phyloP scores from a whole-genome alignment of 176 grass and related monocot species.

The Dendrocalamus sinicus region DNA sequence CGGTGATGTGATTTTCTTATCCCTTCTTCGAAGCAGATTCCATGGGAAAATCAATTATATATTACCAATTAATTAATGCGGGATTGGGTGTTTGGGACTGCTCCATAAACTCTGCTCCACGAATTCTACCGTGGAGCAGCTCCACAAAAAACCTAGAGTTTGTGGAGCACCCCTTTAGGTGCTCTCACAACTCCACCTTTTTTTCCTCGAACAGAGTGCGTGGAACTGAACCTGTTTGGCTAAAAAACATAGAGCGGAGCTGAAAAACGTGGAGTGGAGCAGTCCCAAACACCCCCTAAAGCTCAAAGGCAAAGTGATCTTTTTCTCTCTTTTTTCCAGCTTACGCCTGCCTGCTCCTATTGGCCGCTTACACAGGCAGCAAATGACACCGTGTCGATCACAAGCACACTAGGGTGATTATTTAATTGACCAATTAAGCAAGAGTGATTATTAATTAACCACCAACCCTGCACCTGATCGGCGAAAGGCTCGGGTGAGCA shows the following conservation, averaged over 20 bases:
- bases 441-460: not conserved
- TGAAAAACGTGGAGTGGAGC: no score
- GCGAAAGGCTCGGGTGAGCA: not conserved
- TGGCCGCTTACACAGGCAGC: not conserved
- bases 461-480: not conserved
- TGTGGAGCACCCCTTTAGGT: no score
- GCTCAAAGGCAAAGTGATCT: not conserved
- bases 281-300: no score
- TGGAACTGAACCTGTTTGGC: no score
- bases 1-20: conserved; percentile 51
- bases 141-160: no score
- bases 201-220: no score
- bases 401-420: not conserved
- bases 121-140: no score
- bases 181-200: no score
- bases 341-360: not conserved
- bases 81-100: not conserved
- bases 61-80: not conserved
- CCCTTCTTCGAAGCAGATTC: conserved; percentile 31
- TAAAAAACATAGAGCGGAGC: no score
- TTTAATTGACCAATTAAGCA: not conserved
- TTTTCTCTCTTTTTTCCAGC: conserved; percentile 18
- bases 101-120: no score
- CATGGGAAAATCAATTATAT: not conserved
- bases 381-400: conserved; percentile 1